phyloP scores from a whole-genome alignment of 78 protist genomes.

The Mastigamoeba balamuthi region DNA sequence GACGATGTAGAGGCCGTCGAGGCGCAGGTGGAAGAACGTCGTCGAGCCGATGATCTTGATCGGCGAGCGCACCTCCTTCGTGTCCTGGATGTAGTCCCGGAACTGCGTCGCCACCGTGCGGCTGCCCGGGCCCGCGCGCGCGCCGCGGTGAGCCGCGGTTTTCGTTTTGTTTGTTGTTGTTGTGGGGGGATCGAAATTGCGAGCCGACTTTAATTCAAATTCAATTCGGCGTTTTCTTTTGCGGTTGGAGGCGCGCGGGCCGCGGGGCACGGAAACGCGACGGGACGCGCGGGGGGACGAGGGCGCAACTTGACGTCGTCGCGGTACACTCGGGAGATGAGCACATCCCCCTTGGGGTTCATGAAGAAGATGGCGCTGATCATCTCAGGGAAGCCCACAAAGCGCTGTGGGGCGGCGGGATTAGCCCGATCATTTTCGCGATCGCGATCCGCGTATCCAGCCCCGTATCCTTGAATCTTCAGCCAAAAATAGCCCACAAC shows the following conservation, averaged over 20 bases:
- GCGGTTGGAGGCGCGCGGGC: neutral
- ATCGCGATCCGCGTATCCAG: too few species aligned
- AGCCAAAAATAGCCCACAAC: too few species aligned
- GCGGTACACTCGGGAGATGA: constrained; percentile 74
- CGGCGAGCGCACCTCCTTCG: constrained; percentile 67
- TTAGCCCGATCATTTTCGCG: too few species aligned
- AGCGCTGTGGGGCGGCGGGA: too few species aligned
- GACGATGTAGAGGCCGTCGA: constrained; percentile 65
- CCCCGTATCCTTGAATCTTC: too few species aligned
- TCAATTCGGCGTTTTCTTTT: too few species aligned
- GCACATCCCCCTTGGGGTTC: constrained; percentile 77
- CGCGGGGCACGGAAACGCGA: neutral
- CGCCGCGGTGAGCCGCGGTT: too few species aligned
- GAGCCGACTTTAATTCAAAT: too few species aligned
- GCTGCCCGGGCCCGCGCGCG: constrained; percentile 1
- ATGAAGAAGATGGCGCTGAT: constrained; percentile 70
- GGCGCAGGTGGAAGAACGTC: constrained; percentile 62
- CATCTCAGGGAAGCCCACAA: too few species aligned
- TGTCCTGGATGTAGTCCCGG: constrained; percentile 50
- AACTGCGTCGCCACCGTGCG: constrained; percentile 72
- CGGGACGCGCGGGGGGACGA: neutral
- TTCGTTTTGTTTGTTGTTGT: too few species aligned
- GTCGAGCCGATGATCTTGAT: constrained; percentile 61
- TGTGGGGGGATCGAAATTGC: too few species aligned
- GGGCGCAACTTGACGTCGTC: constrained; percentile 69